Evolutionary conservation across 192 early-diverging fungal species (phyloP).

Genomic region (Coemansia interrupta): DNA sequence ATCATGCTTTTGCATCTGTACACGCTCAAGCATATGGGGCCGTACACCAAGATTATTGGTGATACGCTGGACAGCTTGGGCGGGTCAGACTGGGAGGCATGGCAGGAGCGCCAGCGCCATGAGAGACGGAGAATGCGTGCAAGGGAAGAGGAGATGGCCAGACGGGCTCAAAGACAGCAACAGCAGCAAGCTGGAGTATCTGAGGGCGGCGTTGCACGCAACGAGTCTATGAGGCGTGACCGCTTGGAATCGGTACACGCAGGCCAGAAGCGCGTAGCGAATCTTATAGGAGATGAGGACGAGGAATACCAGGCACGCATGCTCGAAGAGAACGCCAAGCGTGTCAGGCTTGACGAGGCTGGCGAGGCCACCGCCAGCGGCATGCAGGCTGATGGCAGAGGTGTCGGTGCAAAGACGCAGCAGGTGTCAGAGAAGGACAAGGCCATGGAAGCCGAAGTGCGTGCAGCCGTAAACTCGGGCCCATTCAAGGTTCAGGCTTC

Average conservation of each 20-base stretch:
- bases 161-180: constrained; percentile 7
- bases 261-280: constrained; percentile 12
- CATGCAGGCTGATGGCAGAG: constrained; percentile 1
- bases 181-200: constrained; percentile 6
- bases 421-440: constrained; percentile 7
- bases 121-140: constrained; percentile 12
- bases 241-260: too few species aligned
- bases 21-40: constrained; percentile 30
- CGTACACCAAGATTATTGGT: constrained; percentile 28
- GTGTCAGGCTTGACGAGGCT: constrained; percentile 36
- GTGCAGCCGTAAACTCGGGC: constrained; percentile 2
- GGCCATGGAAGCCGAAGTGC: constrained; percentile 29
- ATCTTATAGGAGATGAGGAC: constrained; percentile 32
- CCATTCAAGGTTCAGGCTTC: constrained; percentile 21
- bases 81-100: constrained; percentile 38
- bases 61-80: constrained; percentile 36
- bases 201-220: neutral
- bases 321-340: constrained; percentile 50
- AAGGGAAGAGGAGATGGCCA: constrained; percentile 8
- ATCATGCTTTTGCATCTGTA: constrained; percentile 42
- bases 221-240: too few species aligned
- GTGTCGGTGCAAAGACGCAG: neutral
- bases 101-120: constrained; percentile 37
- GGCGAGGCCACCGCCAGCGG: neutral
- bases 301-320: constrained; percentile 41